phyloP scores from a whole-genome alignment of 2,329 filamentous ascomycete species.

The Aspergillus luchuensis region DNA sequence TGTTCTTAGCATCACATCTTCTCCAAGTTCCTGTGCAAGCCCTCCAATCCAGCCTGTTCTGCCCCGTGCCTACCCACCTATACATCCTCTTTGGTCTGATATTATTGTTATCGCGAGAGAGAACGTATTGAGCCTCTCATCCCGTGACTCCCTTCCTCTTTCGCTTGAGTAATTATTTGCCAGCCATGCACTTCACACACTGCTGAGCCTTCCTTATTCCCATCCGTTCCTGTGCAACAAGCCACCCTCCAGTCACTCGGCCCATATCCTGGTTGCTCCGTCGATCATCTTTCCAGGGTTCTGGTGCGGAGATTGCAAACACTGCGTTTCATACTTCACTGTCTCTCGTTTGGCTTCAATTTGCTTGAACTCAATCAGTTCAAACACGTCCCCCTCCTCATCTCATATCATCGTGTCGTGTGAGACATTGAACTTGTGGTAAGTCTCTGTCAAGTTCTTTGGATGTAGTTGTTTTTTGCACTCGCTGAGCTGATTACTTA shows the following conservation, averaged over 20 bases:
- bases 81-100: conserved; percentile 12
- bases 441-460: neutral
- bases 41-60: neutral
- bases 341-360: neutral
- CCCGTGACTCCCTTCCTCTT: neutral
- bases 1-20: neutral
- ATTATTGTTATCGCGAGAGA: neutral
- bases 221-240: conserved; percentile 7
- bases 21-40: neutral
- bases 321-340: neutral
- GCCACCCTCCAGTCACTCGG: neutral
- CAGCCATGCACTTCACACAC: conserved; percentile 7
- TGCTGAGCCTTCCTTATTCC: conserved; percentile 9
- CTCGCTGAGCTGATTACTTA: neutral
- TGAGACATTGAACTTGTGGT: neutral
- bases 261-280: neutral
- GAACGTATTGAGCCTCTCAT: neutral
- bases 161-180: neutral
- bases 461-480: neutral
- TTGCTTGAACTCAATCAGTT: too few relatives aligned
- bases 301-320: neutral
- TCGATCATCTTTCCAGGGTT: neutral
- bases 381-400: neutral
- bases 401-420: neutral
- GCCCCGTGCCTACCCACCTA: conserved; percentile 7